Conservation (phyloP, 768 basidiomycete species). For the Zangia roseola region DNA sequence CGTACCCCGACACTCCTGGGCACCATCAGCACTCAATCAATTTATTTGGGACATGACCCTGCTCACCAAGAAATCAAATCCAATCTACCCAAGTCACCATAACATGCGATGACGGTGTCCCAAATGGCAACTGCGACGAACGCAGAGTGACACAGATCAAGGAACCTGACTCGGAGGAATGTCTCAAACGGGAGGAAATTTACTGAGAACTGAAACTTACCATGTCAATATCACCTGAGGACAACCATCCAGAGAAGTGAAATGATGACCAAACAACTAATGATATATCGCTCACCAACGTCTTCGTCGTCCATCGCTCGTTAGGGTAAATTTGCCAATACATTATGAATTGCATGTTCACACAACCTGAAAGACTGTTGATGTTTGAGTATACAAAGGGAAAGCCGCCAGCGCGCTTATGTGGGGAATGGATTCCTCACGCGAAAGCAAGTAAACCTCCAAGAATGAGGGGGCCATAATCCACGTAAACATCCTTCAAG, state of each 20-base stretch:
- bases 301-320: conserved; percentile 18
- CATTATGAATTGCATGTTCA: conserved; percentile 25
- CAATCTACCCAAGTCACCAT: conserved; percentile 11
- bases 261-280: no score
- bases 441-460: conserved; percentile 24
- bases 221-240: conserved; percentile 21
- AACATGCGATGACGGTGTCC: conserved; percentile 21
- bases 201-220: not conserved
- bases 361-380: conserved; percentile 27
- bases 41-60: no score
- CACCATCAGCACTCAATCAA: not conserved
- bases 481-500: not conserved
- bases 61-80: conserved; percentile 25
- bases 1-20: conserved; percentile 27
- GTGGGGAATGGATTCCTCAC: conserved; percentile 3
- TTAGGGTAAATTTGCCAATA: conserved; percentile 19
- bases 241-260: not conserved
- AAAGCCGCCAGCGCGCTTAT: not conserved
- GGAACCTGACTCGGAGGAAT: conserved; percentile 16
- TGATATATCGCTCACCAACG: conserved; percentile 11
- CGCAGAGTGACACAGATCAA: conserved; percentile 26
- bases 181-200: not conserved
- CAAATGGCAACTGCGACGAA: conserved; percentile 22
- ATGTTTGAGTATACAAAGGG: not conserved
- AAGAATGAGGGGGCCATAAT: conserved; percentile 20